These are phyloP conservation scores for Magnusiomyces paraingens DNA, from an alignment of 1,139 yeast species.

Conservation along the genomic window DNA sequence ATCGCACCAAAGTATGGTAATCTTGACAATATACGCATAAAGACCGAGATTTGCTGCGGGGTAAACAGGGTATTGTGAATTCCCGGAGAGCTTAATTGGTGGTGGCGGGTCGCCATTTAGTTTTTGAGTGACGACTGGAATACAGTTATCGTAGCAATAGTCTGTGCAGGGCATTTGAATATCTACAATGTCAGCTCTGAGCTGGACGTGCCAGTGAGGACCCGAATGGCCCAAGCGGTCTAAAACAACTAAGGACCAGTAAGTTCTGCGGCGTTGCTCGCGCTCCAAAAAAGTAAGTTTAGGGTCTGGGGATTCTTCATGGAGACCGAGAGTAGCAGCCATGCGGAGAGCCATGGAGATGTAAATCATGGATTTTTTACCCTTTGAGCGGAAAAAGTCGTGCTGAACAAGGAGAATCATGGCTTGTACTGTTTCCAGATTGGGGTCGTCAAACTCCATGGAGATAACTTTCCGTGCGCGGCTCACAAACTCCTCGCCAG, in stretches of 20 bases:
- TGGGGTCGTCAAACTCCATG: conserved; percentile 32
- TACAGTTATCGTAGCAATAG: conserved; percentile 26
- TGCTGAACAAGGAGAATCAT: conserved; percentile 32
- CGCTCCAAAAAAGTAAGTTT: conserved; percentile 32
- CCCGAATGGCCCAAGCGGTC: conserved; percentile 36
- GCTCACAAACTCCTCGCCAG: conserved; percentile 32
- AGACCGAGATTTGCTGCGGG: conserved; percentile 17
- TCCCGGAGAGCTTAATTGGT: conserved; percentile 10
- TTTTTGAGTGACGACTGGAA: conserved; percentile 28
- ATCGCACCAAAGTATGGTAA: conserved; percentile 32
- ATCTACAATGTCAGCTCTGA: conserved; percentile 24
- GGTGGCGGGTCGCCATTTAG: conserved; percentile 19
- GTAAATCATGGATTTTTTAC: conserved; percentile 34
- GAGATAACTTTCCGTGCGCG: conserved; percentile 29
- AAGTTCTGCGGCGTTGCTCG: conserved; percentile 33
- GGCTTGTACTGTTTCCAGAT: conserved; percentile 35
- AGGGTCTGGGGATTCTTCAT: conserved; percentile 26
- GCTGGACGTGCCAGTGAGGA: conserved; percentile 29
- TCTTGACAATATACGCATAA: conserved; percentile 30
- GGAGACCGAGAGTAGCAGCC: conserved; percentile 33
- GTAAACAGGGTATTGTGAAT: conserved; percentile 9
- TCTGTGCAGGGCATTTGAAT: conserved; percentile 33
- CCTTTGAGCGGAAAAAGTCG: conserved; percentile 33
- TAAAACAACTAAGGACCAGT: conserved; percentile 34
- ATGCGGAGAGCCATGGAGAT: conserved; percentile 34